Base-by-base conservation (phyloP, 768 basidiomycete species). In the Pholiota conissans region DNA sequence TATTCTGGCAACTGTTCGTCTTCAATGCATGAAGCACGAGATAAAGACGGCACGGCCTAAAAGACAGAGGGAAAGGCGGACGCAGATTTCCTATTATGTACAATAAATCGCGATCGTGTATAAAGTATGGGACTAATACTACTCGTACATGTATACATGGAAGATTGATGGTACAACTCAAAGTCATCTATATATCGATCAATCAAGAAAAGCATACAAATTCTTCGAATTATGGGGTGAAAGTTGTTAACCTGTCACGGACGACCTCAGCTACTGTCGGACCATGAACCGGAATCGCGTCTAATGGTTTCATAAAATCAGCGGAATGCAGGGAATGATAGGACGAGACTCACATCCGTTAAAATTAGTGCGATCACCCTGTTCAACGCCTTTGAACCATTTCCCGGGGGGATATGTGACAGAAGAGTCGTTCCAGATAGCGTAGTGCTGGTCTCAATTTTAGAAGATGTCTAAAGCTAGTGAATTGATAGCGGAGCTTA, bases 251-350 rank as follows among this genome's bases (percentile, higher is more conserved):
- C 45, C 83, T 79, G 55, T 85, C 80, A 63, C 85, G 83, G 34
- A 91, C 84, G 51, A 86, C 69, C 48, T 76, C 68, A 1, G 80
- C 84, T 9, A 91, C 76, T 1, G 74, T 74, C 20, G 81, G 79
- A 0, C 84, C 86, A 59, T 85, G 70, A 0, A 89, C 83, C 13
- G 89, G 88, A 52, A 91, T 90, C 4, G 55, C 47, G 30, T 47
- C 71, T 69, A 46, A 11, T 4, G 42, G 42, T 18, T 11, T 18
- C 3, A 52, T 24, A 35, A 30, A 7, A 32, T 26, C 9, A 35
- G 11, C 16, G 8, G 18, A 27, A 24, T 22, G 1, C 13, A 11
- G n/a, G 14, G 24, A 20, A 49, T n/a, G 28, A 28, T 24, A 14
- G 27, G 48, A 40, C 16, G 27, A 47, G 34, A 46, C 57, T 51